Conservation (phyloP, 371 early-diverging fungal species). For the Mucor circinelloides region DNA sequence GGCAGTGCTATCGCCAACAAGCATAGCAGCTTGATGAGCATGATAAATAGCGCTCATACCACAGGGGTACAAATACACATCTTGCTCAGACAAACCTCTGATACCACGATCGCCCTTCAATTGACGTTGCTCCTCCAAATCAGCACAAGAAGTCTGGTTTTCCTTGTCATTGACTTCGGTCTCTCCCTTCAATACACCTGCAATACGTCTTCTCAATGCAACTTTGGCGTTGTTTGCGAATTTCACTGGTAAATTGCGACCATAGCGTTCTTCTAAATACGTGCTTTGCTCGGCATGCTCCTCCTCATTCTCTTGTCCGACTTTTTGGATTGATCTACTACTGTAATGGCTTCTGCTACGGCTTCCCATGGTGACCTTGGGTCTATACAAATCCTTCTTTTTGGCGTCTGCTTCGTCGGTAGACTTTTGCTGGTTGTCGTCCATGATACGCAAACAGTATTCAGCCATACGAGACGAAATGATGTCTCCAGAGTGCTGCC, state of each 20-base stretch:
- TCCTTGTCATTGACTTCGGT: slow-evolving; percentile 25
- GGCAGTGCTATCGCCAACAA: slow-evolving; percentile 45
- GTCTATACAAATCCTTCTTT: slow-evolving; percentile 13
- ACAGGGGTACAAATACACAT: slow-evolving; percentile 86
- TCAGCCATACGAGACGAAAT: slow-evolving; percentile 89
- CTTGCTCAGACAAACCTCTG: slow-evolving; percentile 63
- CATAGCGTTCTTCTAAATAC: slow-evolving; percentile 92
- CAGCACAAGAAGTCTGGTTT: slow-evolving; percentile 28
- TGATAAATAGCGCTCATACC: slow-evolving; percentile 96
- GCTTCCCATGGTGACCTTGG: slow-evolving; percentile 19
- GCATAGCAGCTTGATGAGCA: slow-evolving; percentile 70
- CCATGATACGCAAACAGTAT: slow-evolving; percentile 72
- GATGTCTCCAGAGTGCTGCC: slow-evolving; percentile 95
- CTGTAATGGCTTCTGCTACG: slow-evolving; percentile 27
- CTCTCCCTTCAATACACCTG: slow-evolving; percentile 67
- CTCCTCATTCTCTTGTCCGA: slow-evolving; percentile 20
- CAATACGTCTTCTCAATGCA: slow-evolving; percentile 79
- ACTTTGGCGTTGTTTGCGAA: slow-evolving; percentile 76
- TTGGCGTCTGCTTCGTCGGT: background rate
- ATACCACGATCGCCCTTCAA: slow-evolving; percentile 51
- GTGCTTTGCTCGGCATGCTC: slow-evolving; percentile 51
- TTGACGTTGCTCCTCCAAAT: slow-evolving; percentile 31
- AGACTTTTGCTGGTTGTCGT: slow-evolving; percentile 36
- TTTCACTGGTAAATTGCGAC: slow-evolving; percentile 79
- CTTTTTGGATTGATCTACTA: slow-evolving; percentile 3